A percentile compares a stretch with the other conserved stretches of the same genome.
These are phyloP conservation scores for Scedosporium boydii DNA, from an alignment of 2,329 filamentous ascomycete species.

Conservation along the genomic window DNA sequence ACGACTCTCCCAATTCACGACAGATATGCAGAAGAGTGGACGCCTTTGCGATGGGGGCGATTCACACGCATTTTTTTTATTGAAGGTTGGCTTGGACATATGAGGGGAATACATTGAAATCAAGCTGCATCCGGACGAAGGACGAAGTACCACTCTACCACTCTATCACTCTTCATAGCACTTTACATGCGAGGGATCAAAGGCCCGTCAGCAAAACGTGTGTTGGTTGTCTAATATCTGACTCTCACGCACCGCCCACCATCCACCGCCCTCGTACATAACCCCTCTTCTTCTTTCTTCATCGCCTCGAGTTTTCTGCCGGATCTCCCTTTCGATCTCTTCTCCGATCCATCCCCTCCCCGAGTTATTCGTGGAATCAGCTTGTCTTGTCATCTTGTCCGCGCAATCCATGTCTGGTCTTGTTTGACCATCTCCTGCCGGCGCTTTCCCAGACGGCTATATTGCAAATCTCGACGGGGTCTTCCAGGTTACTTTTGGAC, in stretches of 20 bases:
- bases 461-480: not conserved
- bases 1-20: too few species aligned
- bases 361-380: not conserved
- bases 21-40: not conserved
- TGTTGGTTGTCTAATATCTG: not conserved
- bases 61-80: not conserved
- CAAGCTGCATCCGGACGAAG: not conserved
- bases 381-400: not conserved
- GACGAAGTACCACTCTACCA: not conserved
- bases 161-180: not conserved
- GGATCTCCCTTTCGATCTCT: not conserved
- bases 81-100: not conserved
- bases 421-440: not conserved
- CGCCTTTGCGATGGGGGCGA: not conserved
- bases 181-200: not conserved
- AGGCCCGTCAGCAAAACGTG: not conserved
- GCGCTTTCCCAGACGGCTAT: slow-evolving; percentile 3
- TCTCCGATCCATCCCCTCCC: not conserved
- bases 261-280: not conserved
- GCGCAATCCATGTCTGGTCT: not conserved
- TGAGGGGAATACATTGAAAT: not conserved
- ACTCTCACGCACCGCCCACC: not conserved
- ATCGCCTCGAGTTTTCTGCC: not conserved
- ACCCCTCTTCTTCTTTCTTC: not conserved
- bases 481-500: not conserved